These are phyloP conservation scores for Pichia nanzhaoensis DNA, from an alignment of 805 yeast species.

Conservation along the genomic window DNA sequence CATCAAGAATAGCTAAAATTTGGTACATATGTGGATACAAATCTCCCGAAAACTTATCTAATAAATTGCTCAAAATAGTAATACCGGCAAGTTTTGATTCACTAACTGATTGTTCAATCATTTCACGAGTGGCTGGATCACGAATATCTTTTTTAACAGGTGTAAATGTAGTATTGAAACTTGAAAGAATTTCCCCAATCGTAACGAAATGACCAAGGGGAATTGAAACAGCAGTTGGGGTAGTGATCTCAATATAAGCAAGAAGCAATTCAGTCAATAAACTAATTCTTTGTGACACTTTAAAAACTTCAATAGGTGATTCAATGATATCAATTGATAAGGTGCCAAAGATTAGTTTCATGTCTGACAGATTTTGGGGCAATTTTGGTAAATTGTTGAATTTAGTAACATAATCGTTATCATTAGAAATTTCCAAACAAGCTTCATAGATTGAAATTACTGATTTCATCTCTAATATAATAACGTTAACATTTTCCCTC, in stretches of 20 bases:
- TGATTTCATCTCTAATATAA: constrained; percentile 49
- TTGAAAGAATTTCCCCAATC: constrained; percentile 46
- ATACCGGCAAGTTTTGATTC: constrained; percentile 42
- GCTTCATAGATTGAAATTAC: constrained; percentile 51
- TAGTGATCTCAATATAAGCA: constrained; percentile 43
- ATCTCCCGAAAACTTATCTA: constrained; percentile 32
- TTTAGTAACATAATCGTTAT: constrained; percentile 38
- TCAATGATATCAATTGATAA: constrained; percentile 54
- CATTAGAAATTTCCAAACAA: constrained; percentile 51
- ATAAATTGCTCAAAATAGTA: constrained; percentile 33
- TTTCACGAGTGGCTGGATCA: constrained; percentile 41
- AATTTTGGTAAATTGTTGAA: constrained; percentile 37
- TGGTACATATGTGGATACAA: constrained; percentile 40
- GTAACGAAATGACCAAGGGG: constrained; percentile 56
- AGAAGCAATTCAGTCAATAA: constrained; percentile 40
- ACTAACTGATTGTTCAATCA: constrained; percentile 38
- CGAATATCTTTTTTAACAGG: constrained; percentile 55
- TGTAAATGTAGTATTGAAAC: constrained; percentile 49
- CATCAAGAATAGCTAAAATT: constrained; percentile 51
- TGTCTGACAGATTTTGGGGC: constrained; percentile 15
- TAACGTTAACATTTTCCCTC: constrained; percentile 39
- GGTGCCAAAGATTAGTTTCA: constrained; percentile 35
- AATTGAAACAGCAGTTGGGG: constrained; percentile 43
- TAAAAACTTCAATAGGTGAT: constrained; percentile 40
- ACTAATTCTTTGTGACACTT: constrained; percentile 45